Conservation (phyloP, 768 basidiomycete genomes). For the Cantharellus cinnabarinus region DNA sequence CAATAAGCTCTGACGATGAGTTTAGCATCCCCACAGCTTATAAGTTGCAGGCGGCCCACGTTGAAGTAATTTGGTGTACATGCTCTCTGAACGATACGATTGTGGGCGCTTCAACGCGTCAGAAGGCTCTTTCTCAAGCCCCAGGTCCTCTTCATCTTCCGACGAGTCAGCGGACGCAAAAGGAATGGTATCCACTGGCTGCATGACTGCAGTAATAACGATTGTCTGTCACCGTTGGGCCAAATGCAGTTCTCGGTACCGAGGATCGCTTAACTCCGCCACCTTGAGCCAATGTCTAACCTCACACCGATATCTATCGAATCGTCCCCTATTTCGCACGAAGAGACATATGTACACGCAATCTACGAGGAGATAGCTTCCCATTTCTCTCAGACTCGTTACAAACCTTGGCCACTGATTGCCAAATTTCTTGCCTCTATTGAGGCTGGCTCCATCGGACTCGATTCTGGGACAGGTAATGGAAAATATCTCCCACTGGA, state of each 20-base stretch:
- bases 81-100: slow-evolving; percentile 5
- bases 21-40: too few species aligned
- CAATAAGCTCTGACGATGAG: slow-evolving; percentile 29
- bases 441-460: slow-evolving; percentile 59
- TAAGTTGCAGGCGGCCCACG: not conserved
- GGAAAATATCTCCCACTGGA: slow-evolving; percentile 82
- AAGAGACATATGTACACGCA: slow-evolving; percentile 16
- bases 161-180: not conserved
- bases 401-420: slow-evolving; percentile 71
- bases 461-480: slow-evolving; percentile 93
- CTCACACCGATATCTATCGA: not conserved
- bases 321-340: slow-evolving; percentile 9
- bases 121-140: too few species aligned
- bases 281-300: not conserved
- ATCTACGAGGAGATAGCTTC: slow-evolving; percentile 19
- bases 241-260: not conserved
- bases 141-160: not conserved
- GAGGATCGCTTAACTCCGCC: not conserved
- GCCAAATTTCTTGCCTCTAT: slow-evolving; percentile 49
- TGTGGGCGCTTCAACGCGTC: not conserved
- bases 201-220: not conserved
- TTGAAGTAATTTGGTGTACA: slow-evolving; percentile 6
- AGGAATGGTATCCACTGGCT: not conserved
- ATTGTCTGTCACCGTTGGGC: not conserved
- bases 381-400: slow-evolving; percentile 19